Percentiles rank a stretch among this genome's conserved stretches.
phyloP scores from a whole-genome alignment of 208 protist genomes.

The Borovskyia barvae region DNA sequence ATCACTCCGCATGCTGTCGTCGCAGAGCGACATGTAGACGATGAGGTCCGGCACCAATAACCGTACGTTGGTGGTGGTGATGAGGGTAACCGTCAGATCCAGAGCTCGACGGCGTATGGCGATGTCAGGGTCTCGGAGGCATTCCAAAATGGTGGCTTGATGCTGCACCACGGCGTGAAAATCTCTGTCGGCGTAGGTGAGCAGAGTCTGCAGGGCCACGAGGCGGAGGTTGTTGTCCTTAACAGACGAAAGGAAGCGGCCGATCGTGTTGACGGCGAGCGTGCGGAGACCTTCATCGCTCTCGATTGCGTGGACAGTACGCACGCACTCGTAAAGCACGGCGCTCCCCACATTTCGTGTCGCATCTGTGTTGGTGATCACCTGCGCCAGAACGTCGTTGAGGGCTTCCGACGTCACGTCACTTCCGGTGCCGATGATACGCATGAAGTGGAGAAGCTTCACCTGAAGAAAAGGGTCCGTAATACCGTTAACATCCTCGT shows the following conservation, averaged over 20 bases:
- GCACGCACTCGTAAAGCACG: conserved; percentile 98
- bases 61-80: conserved; percentile 93
- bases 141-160: conserved; percentile 95
- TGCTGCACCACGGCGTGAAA: conserved; percentile 89
- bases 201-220: conserved; percentile 95
- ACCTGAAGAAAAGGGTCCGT: conserved; percentile 99
- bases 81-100: conserved; percentile 96
- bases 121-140: conserved; percentile 95
- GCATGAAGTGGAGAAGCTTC: conserved; percentile 94
- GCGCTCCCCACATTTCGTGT: conserved; percentile 96
- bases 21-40: conserved; percentile 90
- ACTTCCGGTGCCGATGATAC: conserved; percentile 94
- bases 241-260: conserved; percentile 94
- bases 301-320: conserved; percentile 98
- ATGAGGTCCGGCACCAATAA: conserved; percentile 95
- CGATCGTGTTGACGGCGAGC: conserved; percentile 98
- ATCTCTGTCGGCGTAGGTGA: conserved; percentile 88
- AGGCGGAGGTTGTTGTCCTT: conserved; percentile 99
- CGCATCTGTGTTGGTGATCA: conserved; percentile 98
- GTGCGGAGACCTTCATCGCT: conserved; percentile 81
- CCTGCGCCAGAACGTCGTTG: conserved; percentile 97
- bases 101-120: conserved; percentile 96
- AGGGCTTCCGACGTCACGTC: conserved; percentile 93
- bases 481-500: conserved; percentile 95
- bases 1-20: conserved; percentile 93